A percentile compares a stretch with the other conserved stretches of the same genome.
Evolutionary conservation across 164 flowering plant species (phyloP).

Genomic region (Magnolia officinalis): DNA sequence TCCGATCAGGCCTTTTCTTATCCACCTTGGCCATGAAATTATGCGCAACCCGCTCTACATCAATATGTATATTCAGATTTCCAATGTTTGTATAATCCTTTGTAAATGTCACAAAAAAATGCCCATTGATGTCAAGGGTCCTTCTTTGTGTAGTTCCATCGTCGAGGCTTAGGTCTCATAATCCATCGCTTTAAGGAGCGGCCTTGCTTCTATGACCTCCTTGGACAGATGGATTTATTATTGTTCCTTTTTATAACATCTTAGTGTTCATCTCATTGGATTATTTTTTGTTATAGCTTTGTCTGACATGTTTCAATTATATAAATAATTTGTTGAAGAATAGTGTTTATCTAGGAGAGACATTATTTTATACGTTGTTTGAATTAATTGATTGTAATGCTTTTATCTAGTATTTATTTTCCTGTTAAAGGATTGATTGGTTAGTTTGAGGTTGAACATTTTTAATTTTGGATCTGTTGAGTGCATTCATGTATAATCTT

Average conservation of each 20-base stretch:
- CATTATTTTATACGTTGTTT: too few species aligned
- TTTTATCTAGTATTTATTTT: neutral
- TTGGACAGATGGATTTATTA: slow-evolving; percentile 5
- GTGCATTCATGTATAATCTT: too few species aligned
- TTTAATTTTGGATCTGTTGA: neutral
- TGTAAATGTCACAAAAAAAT: slow-evolving; percentile 9
- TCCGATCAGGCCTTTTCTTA: too few species aligned
- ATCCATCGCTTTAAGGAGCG: slow-evolving; percentile 21
- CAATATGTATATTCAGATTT: neutral
- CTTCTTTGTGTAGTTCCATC: slow-evolving; percentile 10
- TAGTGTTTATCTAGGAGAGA: too few species aligned
- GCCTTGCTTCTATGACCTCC: slow-evolving; percentile 9
- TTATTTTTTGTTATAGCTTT: too few species aligned
- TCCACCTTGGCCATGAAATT: too few species aligned
- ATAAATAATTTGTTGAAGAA: too few species aligned
- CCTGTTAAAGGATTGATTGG: neutral
- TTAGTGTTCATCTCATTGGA: too few species aligned
- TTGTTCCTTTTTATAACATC: too few species aligned
- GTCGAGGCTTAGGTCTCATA: slow-evolving; percentile 11
- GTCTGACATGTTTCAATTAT: too few species aligned
- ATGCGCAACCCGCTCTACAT: too few species aligned
- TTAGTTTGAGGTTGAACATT: too few species aligned
- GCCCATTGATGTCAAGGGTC: slow-evolving; percentile 10
- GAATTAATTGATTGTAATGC: neutral
- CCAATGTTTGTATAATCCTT: slow-evolving; percentile 16